Evolutionary conservation across 2,329 filamentous ascomycete genomes (phyloP).

Genomic region (Ophiostoma sp.): DNA sequence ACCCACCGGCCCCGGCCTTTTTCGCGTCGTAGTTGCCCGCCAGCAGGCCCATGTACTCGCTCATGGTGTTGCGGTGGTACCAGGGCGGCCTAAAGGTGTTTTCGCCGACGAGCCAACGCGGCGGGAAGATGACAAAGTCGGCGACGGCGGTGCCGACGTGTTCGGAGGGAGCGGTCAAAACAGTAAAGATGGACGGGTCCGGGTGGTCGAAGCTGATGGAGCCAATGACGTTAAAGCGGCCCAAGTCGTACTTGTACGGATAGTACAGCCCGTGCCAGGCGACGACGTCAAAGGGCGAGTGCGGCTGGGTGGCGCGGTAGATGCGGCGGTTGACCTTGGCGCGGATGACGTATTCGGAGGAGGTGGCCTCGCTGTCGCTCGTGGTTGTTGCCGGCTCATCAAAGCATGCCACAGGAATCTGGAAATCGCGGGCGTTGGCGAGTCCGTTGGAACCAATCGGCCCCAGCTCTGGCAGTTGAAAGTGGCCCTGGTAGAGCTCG

Average conservation of each 20-base stretch:
- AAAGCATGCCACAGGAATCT: conserved; percentile 69
- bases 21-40: conserved; percentile 63
- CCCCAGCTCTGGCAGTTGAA: conserved; percentile 68
- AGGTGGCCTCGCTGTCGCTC: conserved; percentile 44
- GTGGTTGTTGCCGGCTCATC: conserved; percentile 45
- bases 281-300: conserved; percentile 74
- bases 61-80: conserved; percentile 70
- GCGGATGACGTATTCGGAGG: conserved; percentile 51
- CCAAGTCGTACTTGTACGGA: conserved; percentile 79
- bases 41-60: conserved; percentile 65
- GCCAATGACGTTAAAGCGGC: conserved; percentile 73
- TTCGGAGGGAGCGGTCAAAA: conserved; percentile 63
- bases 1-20: conserved; percentile 55
- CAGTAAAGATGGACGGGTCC: conserved; percentile 76
- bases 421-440: conserved; percentile 75
- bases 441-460: conserved; percentile 73
- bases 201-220: conserved; percentile 74
- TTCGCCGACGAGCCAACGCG: conserved; percentile 68
- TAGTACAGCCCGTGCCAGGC: conserved; percentile 81
- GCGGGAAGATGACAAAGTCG: conserved; percentile 73
- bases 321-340: conserved; percentile 68
- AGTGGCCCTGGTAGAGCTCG: conserved; percentile 73
- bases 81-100: conserved; percentile 71
- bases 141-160: conserved; percentile 63
- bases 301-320: conserved; percentile 64